A percentile compares a stretch with the other conserved stretches of the same genome.
Conservation (phyloP, 768 basidiomycete genomes). For the Russula earlei region DNA sequence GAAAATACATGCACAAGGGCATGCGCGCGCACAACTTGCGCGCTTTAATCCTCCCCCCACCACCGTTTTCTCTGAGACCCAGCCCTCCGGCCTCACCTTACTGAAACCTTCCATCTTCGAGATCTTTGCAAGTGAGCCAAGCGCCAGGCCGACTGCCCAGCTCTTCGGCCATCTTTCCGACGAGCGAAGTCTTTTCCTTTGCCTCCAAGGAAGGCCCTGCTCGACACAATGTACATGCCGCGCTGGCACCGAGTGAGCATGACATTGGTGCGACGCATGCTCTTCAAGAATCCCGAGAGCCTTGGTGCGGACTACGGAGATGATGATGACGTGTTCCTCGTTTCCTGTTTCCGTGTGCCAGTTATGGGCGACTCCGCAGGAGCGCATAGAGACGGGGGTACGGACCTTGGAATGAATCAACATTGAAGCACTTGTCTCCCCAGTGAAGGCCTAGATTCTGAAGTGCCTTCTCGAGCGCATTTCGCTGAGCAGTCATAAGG, state of each 20-base stretch:
- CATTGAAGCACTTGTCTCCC: slow-evolving; percentile 65
- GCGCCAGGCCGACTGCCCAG: slow-evolving; percentile 25
- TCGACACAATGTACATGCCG: slow-evolving; percentile 70
- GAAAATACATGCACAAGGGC: neutral
- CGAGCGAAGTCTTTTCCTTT: slow-evolving; percentile 37
- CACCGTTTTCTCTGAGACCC: neutral
- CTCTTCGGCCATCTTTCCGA: slow-evolving; percentile 32
- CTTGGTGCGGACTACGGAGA: slow-evolving; percentile 58
- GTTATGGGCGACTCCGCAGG: neutral
- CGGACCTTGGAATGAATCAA: slow-evolving; percentile 74
- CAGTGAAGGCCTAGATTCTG: slow-evolving; percentile 42
- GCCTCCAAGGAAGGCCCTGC: slow-evolving; percentile 47
- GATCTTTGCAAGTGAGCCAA: slow-evolving; percentile 31
- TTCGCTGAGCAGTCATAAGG: slow-evolving; percentile 74
- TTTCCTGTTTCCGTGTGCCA: slow-evolving; percentile 43
- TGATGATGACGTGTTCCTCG: slow-evolving; percentile 69
- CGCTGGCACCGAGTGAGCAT: slow-evolving; percentile 77
- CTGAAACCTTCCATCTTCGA: slow-evolving; percentile 30
- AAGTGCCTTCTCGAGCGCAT: slow-evolving; percentile 46
- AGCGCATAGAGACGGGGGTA: neutral
- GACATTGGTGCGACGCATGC: slow-evolving; percentile 68
- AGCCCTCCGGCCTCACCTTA: too few relatives aligned
- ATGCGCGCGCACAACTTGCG: neutral
- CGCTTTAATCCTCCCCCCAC: neutral
- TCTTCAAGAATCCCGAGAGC: slow-evolving; percentile 60